These are phyloP conservation scores for Clarireedia sp. DNA, from an alignment of 2,329 filamentous ascomycete genomes.

Conservation along the genomic window DNA sequence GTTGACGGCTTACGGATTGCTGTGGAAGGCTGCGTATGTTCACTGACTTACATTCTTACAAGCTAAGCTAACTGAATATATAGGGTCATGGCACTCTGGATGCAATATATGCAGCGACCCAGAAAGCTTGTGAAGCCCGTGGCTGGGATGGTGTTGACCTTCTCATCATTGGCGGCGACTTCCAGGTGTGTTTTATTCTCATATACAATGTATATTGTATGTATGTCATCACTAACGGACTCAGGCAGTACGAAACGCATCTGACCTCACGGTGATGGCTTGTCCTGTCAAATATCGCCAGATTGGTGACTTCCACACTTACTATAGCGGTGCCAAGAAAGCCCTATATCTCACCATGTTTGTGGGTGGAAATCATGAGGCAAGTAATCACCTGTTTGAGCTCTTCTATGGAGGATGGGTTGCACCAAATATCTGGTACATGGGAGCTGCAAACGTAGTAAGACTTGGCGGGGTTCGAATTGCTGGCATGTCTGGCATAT, in stretches of 20 bases:
- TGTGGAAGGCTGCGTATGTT: conserved; percentile 75
- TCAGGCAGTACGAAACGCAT: conserved; percentile 77
- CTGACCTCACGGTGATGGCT: conserved; percentile 81
- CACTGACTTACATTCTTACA: neutral
- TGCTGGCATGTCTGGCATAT: conserved; percentile 86
- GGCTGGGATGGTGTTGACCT: conserved; percentile 79
- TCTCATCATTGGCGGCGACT: conserved; percentile 92
- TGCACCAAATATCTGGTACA: conserved; percentile 93
- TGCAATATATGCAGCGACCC: conserved; percentile 78
- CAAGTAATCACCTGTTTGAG: conserved; percentile 82
- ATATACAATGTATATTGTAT: neutral
- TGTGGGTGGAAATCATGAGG: conserved; percentile 92
- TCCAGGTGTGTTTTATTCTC: conserved; percentile 53
- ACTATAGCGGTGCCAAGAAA: conserved; percentile 70
- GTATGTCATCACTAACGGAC: conserved; percentile 9
- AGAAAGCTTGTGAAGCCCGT: conserved; percentile 58
- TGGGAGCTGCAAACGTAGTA: conserved; percentile 86
- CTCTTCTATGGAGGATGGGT: conserved; percentile 97
- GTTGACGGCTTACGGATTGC: conserved; percentile 60
- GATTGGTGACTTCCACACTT: conserved; percentile 88
- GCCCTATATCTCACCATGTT: conserved; percentile 91
- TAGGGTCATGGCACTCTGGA: conserved; percentile 88
- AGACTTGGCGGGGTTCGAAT: conserved; percentile 79
- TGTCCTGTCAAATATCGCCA: conserved; percentile 81
- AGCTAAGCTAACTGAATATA: neutral